Percentiles rank a stretch among this genome's conserved stretches.
Evolutionary conservation across 148 eudicot genomes (phyloP).

Genomic region (Rhododendron vialii): DNA sequence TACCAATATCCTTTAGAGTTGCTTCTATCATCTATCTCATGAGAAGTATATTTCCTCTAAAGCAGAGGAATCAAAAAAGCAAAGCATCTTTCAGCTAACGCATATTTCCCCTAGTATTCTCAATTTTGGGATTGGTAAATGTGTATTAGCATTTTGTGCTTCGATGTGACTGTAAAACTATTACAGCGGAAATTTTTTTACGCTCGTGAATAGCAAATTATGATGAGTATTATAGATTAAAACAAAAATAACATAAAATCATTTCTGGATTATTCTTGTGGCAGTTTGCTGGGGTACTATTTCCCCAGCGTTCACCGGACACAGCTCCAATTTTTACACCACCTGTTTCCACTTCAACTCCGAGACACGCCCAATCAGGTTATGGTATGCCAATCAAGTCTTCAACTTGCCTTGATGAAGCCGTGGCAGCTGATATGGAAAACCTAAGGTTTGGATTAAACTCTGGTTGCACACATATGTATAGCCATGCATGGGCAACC

Average conservation of each 20-base stretch:
- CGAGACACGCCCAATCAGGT: conserved; percentile 47
- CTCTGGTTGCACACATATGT: not conserved
- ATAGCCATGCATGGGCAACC: not conserved
- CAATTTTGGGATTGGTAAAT: not conserved
- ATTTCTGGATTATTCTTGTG: conserved; percentile 2
- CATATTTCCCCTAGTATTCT: not conserved
- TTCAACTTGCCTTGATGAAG: conserved; percentile 72
- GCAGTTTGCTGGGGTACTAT: conserved; percentile 72
- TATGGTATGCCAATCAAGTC: conserved; percentile 76
- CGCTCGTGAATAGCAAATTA: not conserved
- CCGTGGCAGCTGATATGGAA: conserved; percentile 71
- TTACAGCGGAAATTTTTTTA: not conserved
- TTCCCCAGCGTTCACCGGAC: conserved; percentile 66
- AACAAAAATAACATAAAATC: not conserved
- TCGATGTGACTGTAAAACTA: not conserved
- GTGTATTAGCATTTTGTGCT: not conserved
- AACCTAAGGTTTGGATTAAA: conserved; percentile 52
- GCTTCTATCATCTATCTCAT: not conserved
- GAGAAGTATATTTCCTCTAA: not conserved
- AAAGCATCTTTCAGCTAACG: not conserved
- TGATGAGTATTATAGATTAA: not conserved
- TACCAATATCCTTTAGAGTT: not conserved
- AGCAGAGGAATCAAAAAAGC: not conserved
- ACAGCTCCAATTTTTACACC: conserved; percentile 79
- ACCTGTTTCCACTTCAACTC: conserved; percentile 49